Evolutionary conservation across 2,329 filamentous ascomycete genomes (phyloP).

Genomic region (Cladosporium sp.): DNA sequence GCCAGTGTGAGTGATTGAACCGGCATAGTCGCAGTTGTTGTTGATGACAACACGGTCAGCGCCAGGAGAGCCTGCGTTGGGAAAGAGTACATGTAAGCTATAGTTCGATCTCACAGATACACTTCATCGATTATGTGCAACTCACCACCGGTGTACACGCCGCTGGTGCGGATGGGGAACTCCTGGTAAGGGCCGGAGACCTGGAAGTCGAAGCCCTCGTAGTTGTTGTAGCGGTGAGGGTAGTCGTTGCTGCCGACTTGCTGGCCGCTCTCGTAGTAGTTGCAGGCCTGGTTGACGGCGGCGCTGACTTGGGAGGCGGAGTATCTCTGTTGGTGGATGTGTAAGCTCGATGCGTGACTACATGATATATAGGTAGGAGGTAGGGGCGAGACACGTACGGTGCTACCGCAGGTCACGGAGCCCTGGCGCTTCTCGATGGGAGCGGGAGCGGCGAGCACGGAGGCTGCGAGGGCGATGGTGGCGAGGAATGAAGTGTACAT

Average conservation of each 20-base stretch:
- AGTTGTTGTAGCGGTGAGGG: conserved; percentile 27
- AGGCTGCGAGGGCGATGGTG: conserved; percentile 26
- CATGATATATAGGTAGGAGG: conserved; percentile 1
- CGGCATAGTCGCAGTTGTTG: conserved; percentile 52
- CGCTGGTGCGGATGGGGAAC: conserved; percentile 53
- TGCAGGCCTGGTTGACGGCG: conserved; percentile 51
- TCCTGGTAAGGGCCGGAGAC: conserved; percentile 59
- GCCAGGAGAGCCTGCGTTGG: conserved; percentile 52
- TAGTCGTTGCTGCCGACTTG: conserved; percentile 35
- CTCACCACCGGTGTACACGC: conserved; percentile 52
- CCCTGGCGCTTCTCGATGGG: conserved; percentile 39
- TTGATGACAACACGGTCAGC: conserved; percentile 65
- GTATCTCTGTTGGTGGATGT: conserved; percentile 40
- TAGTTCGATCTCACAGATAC: neutral
- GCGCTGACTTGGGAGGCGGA: conserved; percentile 45
- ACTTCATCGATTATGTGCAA: neutral
- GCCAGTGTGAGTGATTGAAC: conserved; percentile 66
- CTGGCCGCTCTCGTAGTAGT: conserved; percentile 38
- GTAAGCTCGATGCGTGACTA: neutral
- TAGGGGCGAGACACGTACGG: neutral
- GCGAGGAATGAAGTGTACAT: conserved; percentile 29
- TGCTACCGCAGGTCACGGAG: conserved; percentile 51
- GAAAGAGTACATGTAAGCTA: neutral
- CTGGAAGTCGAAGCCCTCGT: conserved; percentile 58
- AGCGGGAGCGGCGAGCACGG: conserved; percentile 23